phyloP scores from a whole-genome alignment of 176 grass and related monocot genomes.

The Pharus latifolius region DNA sequence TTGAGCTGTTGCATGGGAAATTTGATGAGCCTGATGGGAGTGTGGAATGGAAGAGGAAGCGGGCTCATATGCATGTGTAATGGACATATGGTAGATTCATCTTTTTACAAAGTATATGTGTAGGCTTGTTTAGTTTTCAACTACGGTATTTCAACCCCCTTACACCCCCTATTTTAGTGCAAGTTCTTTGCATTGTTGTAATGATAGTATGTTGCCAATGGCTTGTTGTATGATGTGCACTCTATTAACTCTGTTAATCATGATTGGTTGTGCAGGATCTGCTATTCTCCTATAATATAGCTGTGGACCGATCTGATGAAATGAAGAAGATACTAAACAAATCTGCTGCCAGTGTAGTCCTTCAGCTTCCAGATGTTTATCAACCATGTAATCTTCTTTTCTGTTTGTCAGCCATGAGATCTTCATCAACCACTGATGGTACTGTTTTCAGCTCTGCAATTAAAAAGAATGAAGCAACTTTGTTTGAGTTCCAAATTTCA shows the following conservation, averaged over 20 bases:
- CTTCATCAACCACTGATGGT: too few relatives aligned
- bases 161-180: neutral
- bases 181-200: neutral
- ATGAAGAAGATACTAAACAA: slow-evolving; percentile 88
- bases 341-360: slow-evolving; percentile 94
- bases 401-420: neutral
- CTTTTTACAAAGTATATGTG: neutral
- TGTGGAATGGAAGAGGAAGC: too few relatives aligned
- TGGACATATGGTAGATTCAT: too few relatives aligned
- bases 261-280: slow-evolving; percentile 48
- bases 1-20: too few relatives aligned
- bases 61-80: too few relatives aligned
- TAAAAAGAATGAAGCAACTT: neutral
- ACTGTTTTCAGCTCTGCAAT: too few relatives aligned
- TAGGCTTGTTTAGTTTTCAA: neutral
- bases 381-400: slow-evolving; percentile 32
- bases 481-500: neutral
- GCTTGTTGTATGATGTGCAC: neutral
- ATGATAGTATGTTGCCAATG: neutral
- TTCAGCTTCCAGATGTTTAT: slow-evolving; percentile 76
- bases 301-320: slow-evolving; percentile 79
- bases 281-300: slow-evolving; percentile 89
- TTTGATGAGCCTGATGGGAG: too few relatives aligned
- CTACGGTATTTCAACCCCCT: neutral
- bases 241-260: neutral